Evolutionary conservation across 805 yeast species (phyloP), one percentile per base, ranked within the genome.

Genomic region (Saccharomycopsis babjevae): DNA sequence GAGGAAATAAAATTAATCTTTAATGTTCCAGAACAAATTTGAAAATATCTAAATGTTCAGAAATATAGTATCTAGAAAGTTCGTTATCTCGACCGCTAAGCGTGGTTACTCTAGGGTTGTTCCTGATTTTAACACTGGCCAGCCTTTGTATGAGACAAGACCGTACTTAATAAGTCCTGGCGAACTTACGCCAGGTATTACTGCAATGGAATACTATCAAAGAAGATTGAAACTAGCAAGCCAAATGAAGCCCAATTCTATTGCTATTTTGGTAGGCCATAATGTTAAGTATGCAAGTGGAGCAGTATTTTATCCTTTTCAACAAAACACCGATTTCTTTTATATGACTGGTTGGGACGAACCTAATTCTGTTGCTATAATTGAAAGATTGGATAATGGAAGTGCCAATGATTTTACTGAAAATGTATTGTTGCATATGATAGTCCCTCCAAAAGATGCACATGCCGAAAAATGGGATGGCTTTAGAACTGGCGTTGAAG

Each of bases 401-500:
- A 74, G 79, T n/a, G 81, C 79, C 30, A 81, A 83, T 57, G 66
- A 66, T 28, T 50, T 50, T 8, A 40, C 61, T 1, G 64, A 61
- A 16, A 60, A 61, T 57, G 76, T 82, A 40, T 70, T 79, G 8
- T 81, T 88, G 65, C 93, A 89, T 67, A 80, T 94, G 86, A 74
- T 91, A 57, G 96, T 93, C 2, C 97, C 91, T 2, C 91, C 90
- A 16, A 86, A 87, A 69, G 88, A 92, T 69, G 80, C 83, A 5
- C 78, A 77, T 57, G 82, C 81, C 25, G 99, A 94, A 73, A 83
- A 86, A 65, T 94, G 99, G 99, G 97, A 93, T 67, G 99, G 99
- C 13, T 85, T 82, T 54, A 81, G 96, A 67, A 86, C 96, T 18
- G 99, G 99, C 1, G 79, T 85, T 3, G 82, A 85, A 56, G 97